Evolutionary conservation across 2,329 filamentous ascomycete genomes (phyloP).

Genomic region (Colletotrichum simmondsii): DNA sequence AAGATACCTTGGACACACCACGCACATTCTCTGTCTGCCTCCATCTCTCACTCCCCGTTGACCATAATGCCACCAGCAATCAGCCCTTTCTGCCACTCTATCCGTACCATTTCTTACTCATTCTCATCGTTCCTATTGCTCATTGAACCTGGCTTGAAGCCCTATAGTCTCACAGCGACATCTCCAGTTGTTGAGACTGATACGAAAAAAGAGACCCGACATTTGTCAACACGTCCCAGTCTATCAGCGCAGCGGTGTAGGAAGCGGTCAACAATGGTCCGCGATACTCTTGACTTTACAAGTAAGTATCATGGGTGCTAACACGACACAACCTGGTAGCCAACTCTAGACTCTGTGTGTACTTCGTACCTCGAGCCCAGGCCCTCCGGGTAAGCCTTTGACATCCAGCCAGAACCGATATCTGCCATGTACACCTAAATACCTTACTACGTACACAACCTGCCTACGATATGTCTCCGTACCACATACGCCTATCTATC

Average conservation of each 20-base stretch:
- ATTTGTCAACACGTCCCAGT: conserved; percentile 16
- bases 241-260: conserved; percentile 27
- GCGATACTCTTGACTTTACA: background rate
- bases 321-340: conserved; percentile 18
- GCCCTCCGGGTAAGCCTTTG: conserved; percentile 7
- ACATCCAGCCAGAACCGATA: background rate
- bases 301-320: conserved; percentile 8
- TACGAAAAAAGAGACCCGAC: background rate
- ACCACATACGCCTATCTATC: background rate
- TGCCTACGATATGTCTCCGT: background rate
- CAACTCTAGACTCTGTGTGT: background rate
- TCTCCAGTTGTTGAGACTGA: background rate
- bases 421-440: too few species aligned
- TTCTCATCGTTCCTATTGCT: background rate
- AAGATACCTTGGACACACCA: too few species aligned
- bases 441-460: background rate
- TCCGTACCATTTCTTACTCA: background rate
- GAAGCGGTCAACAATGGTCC: conserved; percentile 14
- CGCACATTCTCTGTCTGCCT: background rate
- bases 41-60: background rate
- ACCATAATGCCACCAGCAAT: background rate
- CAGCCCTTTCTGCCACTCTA: background rate
- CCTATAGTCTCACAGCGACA: background rate
- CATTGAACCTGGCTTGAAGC: background rate
- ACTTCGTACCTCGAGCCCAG: conserved; percentile 7